Conservation (phyloP, 2,329 filamentous ascomycete species). For the Venturia asperata region DNA sequence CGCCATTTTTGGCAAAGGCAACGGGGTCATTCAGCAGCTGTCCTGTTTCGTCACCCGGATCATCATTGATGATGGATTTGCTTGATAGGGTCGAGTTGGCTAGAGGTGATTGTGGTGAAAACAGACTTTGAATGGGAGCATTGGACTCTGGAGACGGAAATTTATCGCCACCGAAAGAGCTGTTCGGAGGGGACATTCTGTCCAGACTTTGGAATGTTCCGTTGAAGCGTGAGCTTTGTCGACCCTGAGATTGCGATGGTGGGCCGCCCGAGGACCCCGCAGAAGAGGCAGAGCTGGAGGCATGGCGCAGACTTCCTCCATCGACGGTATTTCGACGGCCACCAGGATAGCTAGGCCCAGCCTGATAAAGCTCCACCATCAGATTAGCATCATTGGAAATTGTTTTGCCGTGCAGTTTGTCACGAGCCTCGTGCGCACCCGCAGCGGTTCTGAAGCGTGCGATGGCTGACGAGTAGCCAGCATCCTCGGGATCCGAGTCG, state of each 20-base stretch:
- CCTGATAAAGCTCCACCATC: conserved; percentile 49
- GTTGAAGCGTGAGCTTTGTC: conserved; percentile 55
- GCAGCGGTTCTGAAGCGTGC: conserved; percentile 51
- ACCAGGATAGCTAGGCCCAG: conserved; percentile 32
- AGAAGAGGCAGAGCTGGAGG: conserved; percentile 37
- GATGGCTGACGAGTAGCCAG: conserved; percentile 50
- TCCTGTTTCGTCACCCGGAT: conserved; percentile 62
- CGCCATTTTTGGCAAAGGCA: conserved; percentile 65
- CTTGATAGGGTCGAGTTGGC: conserved; percentile 60
- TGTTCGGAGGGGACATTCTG: conserved; percentile 53
- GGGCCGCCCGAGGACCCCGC: conserved; percentile 42
- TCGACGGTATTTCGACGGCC: conserved; percentile 52
- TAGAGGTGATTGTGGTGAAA: conserved; percentile 67
- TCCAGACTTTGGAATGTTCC: conserved; percentile 56
- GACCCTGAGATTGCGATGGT: conserved; percentile 30
- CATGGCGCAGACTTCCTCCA: conserved; percentile 36
- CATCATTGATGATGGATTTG: conserved; percentile 65
- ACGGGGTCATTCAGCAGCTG: conserved; percentile 66
- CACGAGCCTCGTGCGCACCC: conserved; percentile 53
- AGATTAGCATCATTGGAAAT: conserved; percentile 54
- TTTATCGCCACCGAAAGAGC: conserved; percentile 43
- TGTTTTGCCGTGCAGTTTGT: conserved; percentile 54
- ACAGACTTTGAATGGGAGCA: conserved; percentile 54
- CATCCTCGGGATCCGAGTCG: conserved; percentile 48
- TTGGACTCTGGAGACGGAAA: conserved; percentile 52